Percentiles rank a stretch among this genome's conserved stretches.
Conservation (phyloP, 2,329 filamentous ascomycete species). For the Fusarium redolens region DNA sequence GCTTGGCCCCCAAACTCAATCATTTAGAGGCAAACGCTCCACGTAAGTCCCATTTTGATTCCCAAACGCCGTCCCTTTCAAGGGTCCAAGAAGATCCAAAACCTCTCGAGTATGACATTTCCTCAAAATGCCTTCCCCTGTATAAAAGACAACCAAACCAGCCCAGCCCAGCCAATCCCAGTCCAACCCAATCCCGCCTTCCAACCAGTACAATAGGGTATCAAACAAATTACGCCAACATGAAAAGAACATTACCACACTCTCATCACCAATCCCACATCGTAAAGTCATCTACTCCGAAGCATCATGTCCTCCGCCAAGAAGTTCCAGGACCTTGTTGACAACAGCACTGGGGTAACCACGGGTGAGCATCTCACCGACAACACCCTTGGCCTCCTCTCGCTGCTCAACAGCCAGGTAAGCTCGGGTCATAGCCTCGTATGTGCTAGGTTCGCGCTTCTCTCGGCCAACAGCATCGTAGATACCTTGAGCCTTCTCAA, state of each 20-base stretch:
- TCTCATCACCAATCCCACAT: constrained; percentile 13
- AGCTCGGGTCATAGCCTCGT: constrained; percentile 97
- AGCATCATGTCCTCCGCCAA: constrained; percentile 68
- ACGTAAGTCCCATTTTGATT: constrained; percentile 39
- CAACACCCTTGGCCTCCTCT: constrained; percentile 78
- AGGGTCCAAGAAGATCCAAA: constrained; percentile 30
- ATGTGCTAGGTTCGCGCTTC: constrained; percentile 94
- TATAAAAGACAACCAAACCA: constrained; percentile 37
- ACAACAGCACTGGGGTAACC: constrained; percentile 93
- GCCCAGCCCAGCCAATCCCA: not conserved
- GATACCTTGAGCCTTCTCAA: constrained; percentile 80
- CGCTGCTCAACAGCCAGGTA: constrained; percentile 88
- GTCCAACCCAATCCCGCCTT: constrained; percentile 5
- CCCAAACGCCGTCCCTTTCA: constrained; percentile 46
- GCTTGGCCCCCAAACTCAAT: constrained; percentile 40
- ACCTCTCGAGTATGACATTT: constrained; percentile 33
- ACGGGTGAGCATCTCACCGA: constrained; percentile 88
- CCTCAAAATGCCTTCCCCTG: constrained; percentile 32
- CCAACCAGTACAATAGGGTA: constrained; percentile 47
- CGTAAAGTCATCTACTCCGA: constrained; percentile 35
- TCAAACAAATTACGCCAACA: constrained; percentile 45
- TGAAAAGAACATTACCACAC: constrained; percentile 39
- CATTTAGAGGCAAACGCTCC: constrained; percentile 42
- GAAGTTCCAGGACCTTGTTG: constrained; percentile 91
- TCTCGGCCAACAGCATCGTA: constrained; percentile 82